Evolutionary conservation across 352 stramenopile species (phyloP), one percentile per base, ranked within the genome.

Genomic region (Phytopythium mirpurense): DNA sequence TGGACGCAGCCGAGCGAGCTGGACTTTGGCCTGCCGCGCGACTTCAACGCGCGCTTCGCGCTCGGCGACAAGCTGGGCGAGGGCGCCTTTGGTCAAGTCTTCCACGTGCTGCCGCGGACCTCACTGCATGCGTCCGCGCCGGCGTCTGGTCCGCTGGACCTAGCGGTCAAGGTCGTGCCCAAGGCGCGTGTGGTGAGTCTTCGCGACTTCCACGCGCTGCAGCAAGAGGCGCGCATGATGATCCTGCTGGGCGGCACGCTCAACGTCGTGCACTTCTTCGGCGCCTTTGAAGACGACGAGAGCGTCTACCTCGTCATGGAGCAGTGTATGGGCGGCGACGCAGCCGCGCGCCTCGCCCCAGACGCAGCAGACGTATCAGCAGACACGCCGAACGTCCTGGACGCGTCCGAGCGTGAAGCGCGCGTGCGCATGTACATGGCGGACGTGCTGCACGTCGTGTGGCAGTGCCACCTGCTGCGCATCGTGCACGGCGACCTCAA

Each of bases 211-310:
- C 53, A 65, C 2, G 74, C 74, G 21, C 60, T 92, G 48, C 68
- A 86, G 62, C 76, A 86, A 38, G 81, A 92, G 64, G 72, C 65
- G 24, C 70, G 70, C 43, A 88, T 90, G 70, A 92, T 92, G 81
- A 64, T 78, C 48, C 50, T 92, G 34, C 63, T 92, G 9, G 77
- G 81, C 23, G 81, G 81, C 11, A 92, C 81, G 31, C 69, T 92
- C 26, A 88, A 92, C 47, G 81, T 89, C 18, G 81, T 92, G 50
- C 81, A 92, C 46, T 92, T 89, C 49, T 89, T 89, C 53, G 81
- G 81, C 34, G 78, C 76, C 6, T 92, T 89, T 49, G 81, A 92
- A 54, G 81, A 92, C 51, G 73, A 89, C 35, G 48, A 52, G 21
- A 78, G 57, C 63, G 81, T 92, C 15, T 92, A 85, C 35, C 61